Evolutionary conservation across 2,329 filamentous ascomycete genomes (phyloP).

Genomic region (Colletotrichum echinochloae): DNA sequence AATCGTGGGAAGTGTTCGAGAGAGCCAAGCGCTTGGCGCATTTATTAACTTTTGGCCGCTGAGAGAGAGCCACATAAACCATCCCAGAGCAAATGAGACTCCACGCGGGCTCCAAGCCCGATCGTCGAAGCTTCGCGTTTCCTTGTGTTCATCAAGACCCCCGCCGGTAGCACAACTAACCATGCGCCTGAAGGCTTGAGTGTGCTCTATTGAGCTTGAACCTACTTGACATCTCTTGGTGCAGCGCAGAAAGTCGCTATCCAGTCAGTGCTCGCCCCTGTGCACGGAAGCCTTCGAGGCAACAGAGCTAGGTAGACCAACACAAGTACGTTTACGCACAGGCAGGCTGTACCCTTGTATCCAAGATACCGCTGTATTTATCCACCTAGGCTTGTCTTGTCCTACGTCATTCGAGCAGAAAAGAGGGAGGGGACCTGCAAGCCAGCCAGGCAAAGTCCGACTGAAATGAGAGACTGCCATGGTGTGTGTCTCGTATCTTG

Average conservation of each 20-base stretch:
- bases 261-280: neutral
- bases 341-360: slow-evolving; percentile 19
- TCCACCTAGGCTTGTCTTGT: slow-evolving; percentile 30
- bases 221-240: slow-evolving; percentile 20
- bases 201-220: slow-evolving; percentile 39
- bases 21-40: slow-evolving; percentile 38
- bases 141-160: slow-evolving; percentile 23
- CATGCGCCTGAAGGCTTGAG: slow-evolving; percentile 35
- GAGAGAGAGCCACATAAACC: slow-evolving; percentile 6
- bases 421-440: slow-evolving; percentile 36
- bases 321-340: neutral
- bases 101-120: slow-evolving; percentile 28
- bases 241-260: neutral
- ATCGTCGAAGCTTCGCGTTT: slow-evolving; percentile 33
- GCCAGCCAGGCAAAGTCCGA: slow-evolving; percentile 20
- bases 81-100: slow-evolving; percentile 22
- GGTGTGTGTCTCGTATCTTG: slow-evolving; percentile 11
- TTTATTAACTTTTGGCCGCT: slow-evolving; percentile 21
- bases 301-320: neutral
- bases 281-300: neutral
- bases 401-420: slow-evolving; percentile 32
- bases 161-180: slow-evolving; percentile 24
- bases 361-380: slow-evolving; percentile 6
- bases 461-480: slow-evolving; percentile 6
- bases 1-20: slow-evolving; percentile 36